These are phyloP conservation scores for Neonectria ditissima DNA, from an alignment of 2,329 filamentous ascomycete species.

Conservation along the genomic window DNA sequence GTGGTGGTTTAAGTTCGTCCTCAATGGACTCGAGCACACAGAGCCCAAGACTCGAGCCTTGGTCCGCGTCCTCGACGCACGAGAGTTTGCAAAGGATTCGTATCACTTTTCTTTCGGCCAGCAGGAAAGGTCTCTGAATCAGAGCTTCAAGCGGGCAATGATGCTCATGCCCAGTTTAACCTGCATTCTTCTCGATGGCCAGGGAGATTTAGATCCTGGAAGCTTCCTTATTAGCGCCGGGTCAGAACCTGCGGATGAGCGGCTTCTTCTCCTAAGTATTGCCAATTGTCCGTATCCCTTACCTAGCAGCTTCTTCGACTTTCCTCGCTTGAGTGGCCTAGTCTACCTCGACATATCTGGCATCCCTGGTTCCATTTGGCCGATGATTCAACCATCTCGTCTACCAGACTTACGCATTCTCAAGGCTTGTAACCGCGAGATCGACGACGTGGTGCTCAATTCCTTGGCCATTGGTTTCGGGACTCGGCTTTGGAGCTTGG, in stretches of 20 bases:
- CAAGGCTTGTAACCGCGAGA: conserved; percentile 60
- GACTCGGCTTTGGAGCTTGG: conserved; percentile 67
- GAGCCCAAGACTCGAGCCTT: conserved; percentile 56
- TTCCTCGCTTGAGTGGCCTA: conserved; percentile 53
- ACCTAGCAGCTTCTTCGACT: conserved; percentile 54
- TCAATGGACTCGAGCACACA: conserved; percentile 50
- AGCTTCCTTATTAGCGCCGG: conserved; percentile 46
- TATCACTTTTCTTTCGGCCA: conserved; percentile 57
- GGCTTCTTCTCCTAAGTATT: conserved; percentile 57
- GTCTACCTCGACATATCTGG: conserved; percentile 67
- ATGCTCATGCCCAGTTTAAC: conserved; percentile 57
- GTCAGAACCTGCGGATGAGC: conserved; percentile 10
- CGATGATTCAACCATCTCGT: conserved; percentile 50
- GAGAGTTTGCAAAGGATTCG: conserved; percentile 54
- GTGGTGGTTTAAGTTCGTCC: conserved; percentile 63
- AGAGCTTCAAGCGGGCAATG: conserved; percentile 55
- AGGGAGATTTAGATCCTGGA: conserved; percentile 57
- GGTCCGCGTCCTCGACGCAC: conserved; percentile 62
- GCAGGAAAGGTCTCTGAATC: conserved; percentile 49
- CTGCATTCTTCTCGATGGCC: conserved; percentile 62
- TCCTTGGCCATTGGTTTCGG: conserved; percentile 49
- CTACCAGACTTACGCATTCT: conserved; percentile 64
- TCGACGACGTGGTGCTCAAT: conserved; percentile 55
- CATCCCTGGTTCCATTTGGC: conserved; percentile 58
- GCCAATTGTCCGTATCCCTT: conserved; percentile 55